These are phyloP conservation scores for Pichia scutulata DNA, from an alignment of 805 yeast genomes.

Conservation along the genomic window DNA sequence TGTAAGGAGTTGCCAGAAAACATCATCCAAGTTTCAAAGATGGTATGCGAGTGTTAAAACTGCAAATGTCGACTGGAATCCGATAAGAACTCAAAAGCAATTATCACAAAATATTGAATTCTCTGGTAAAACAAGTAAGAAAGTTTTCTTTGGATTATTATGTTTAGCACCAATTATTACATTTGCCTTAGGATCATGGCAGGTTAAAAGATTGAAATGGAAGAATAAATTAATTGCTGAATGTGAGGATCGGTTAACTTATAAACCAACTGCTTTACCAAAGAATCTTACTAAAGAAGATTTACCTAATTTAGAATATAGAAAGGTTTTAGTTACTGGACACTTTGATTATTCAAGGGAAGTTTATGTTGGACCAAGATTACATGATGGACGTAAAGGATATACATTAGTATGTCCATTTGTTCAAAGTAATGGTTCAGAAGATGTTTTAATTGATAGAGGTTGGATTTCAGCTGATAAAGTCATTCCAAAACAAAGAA, in stretches of 20 bases:
- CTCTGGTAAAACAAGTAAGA: slow-evolving; percentile 18
- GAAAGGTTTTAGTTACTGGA: slow-evolving; percentile 73
- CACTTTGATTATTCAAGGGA: slow-evolving; percentile 78
- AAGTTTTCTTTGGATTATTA: slow-evolving; percentile 30
- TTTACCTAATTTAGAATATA: slow-evolving; percentile 66
- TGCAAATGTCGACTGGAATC: slow-evolving; percentile 79
- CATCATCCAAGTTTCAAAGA: slow-evolving; percentile 4
- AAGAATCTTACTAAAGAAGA: slow-evolving; percentile 53
- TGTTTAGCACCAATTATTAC: slow-evolving; percentile 83
- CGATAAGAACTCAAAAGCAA: slow-evolving; percentile 45
- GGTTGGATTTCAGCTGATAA: slow-evolving; percentile 84
- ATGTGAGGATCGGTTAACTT: slow-evolving; percentile 74
- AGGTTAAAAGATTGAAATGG: slow-evolving; percentile 78
- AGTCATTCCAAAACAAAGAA: slow-evolving; percentile 45
- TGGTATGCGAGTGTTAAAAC: slow-evolving; percentile 42
- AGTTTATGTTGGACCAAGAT: slow-evolving; percentile 86
- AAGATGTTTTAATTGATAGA: slow-evolving; percentile 74
- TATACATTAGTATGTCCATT: slow-evolving; percentile 79
- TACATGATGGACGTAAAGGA: slow-evolving; percentile 66
- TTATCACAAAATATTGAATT: slow-evolving; percentile 27
- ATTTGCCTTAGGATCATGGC: slow-evolving; percentile 90
- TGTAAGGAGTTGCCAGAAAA: not conserved
- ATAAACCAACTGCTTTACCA: slow-evolving; percentile 69
- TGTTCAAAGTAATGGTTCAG: slow-evolving; percentile 63
- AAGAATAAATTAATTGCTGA: slow-evolving; percentile 74